Conservation (phyloP, 2,329 filamentous ascomycete species). For the Trematosphaeria pertusa region DNA sequence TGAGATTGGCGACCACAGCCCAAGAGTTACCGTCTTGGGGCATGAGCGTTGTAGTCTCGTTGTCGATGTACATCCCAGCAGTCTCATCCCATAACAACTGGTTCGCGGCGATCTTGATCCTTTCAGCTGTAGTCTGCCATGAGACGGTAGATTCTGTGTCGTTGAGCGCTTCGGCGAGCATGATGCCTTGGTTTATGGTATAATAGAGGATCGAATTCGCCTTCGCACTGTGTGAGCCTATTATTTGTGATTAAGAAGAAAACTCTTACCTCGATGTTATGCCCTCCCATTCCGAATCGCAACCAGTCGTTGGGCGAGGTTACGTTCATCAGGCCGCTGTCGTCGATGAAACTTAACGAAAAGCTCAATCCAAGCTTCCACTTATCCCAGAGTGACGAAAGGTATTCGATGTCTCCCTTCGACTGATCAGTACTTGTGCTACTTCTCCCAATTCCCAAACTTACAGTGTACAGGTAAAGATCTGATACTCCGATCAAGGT, state of each 20-base stretch:
- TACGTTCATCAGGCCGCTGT: slow-evolving; percentile 55
- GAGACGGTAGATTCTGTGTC: slow-evolving; percentile 49
- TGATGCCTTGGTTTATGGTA: slow-evolving; percentile 61
- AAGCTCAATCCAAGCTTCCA: slow-evolving; percentile 54
- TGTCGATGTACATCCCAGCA: slow-evolving; percentile 62
- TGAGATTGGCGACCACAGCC: slow-evolving; percentile 51
- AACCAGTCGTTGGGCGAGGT: slow-evolving; percentile 56
- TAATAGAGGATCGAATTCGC: slow-evolving; percentile 57
- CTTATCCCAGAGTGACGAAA: slow-evolving; percentile 51
- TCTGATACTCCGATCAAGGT: slow-evolving; percentile 55
- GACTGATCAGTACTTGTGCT: no score
- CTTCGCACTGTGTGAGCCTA: slow-evolving; percentile 12
- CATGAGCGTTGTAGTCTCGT: slow-evolving; percentile 60
- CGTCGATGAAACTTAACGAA: slow-evolving; percentile 52
- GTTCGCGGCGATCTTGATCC: slow-evolving; percentile 56
- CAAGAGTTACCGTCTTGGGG: slow-evolving; percentile 55
- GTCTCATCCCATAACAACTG: slow-evolving; percentile 57
- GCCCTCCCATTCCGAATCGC: slow-evolving; percentile 58
- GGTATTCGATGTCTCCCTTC: slow-evolving; percentile 49
- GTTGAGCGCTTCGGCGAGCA: slow-evolving; percentile 58
- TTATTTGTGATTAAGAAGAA: neutral
- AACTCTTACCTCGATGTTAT: slow-evolving; percentile 52
- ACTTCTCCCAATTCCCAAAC: no score
- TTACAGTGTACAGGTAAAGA: slow-evolving; percentile 52
- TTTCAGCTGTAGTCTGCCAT: slow-evolving; percentile 52